These are phyloP conservation scores for Gentiana dahurica DNA, from an alignment of 257 asterid genomes.

Conservation along the genomic window DNA sequence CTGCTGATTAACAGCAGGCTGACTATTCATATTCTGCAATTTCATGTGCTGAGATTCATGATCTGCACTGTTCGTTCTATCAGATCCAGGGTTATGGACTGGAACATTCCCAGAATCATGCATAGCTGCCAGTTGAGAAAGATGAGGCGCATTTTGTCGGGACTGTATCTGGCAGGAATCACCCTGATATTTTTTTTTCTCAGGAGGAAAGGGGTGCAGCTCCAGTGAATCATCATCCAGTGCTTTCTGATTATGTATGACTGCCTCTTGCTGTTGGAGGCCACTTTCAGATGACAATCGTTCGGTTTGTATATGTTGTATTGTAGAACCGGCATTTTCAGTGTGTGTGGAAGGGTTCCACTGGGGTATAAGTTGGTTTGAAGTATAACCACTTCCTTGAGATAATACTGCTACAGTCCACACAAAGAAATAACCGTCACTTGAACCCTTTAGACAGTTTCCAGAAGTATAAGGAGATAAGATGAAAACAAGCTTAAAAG, in stretches of 20 bases:
- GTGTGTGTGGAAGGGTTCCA: conserved; percentile 53
- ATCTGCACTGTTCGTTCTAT: conserved; percentile 27
- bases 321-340: conserved; percentile 33
- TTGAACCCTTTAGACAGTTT: too few species aligned
- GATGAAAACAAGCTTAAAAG: too few species aligned
- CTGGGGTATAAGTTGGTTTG: conserved; percentile 39
- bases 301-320: conserved; percentile 39
- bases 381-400: conserved; percentile 32
- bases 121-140: conserved; percentile 27
- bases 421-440: not conserved
- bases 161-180: conserved; percentile 21
- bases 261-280: conserved; percentile 30
- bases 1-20: conserved; percentile 24
- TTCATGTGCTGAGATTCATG: conserved; percentile 36
- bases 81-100: conserved; percentile 25
- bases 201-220: conserved; percentile 15
- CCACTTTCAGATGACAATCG: conserved; percentile 36
- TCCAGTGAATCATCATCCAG: conserved; percentile 6
- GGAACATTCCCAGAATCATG: conserved; percentile 39
- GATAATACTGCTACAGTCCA: conserved; percentile 31
- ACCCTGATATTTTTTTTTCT: conserved; percentile 22
- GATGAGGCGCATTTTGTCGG: conserved; percentile 24
- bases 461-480: too few species aligned
- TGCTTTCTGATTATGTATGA: conserved; percentile 36
- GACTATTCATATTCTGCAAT: conserved; percentile 34